Conservation (phyloP, 768 basidiomycete genomes). For the Hypholoma sublateritium region DNA sequence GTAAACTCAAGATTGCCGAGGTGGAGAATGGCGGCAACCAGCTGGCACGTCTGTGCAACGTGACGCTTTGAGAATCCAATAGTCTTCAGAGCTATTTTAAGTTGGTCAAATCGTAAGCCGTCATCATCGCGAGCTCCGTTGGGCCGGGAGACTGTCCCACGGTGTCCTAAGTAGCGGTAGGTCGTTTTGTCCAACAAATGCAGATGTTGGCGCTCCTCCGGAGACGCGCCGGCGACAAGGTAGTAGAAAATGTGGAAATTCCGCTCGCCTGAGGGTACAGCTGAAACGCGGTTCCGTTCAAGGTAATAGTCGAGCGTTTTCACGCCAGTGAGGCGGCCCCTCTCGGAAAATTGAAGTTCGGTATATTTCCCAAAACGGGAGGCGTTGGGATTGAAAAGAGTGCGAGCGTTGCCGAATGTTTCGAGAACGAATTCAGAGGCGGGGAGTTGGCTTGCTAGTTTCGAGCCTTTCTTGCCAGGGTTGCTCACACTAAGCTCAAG, state of each 20-base stretch:
- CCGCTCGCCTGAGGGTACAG: conserved; percentile 86
- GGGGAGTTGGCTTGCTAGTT: conserved; percentile 83
- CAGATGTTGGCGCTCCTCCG: conserved; percentile 88
- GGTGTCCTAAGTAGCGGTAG: conserved; percentile 86
- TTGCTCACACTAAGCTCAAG: conserved; percentile 88
- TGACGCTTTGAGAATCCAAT: conserved; percentile 93
- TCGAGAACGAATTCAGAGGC: conserved; percentile 96
- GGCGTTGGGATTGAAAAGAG: conserved; percentile 90
- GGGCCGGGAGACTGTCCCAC: conserved; percentile 41
- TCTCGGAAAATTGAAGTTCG: conserved; percentile 94
- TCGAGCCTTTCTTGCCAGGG: conserved; percentile 92
- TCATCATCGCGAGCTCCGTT: conserved; percentile 72
- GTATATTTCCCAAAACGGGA: conserved; percentile 98
- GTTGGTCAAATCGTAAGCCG: conserved; percentile 85
- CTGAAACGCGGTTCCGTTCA: conserved; percentile 86
- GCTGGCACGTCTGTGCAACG: conserved; percentile 93
- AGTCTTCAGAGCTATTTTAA: conserved; percentile 91
- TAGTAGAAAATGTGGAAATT: conserved; percentile 99
- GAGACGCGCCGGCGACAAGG: conserved; percentile 85
- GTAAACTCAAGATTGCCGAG: conserved; percentile 94
- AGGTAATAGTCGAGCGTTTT: conserved; percentile 98
- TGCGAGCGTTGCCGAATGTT: conserved; percentile 90
- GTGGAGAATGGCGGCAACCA: conserved; percentile 93
- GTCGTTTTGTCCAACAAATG: conserved; percentile 77
- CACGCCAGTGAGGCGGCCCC: conserved; percentile 82